Base-by-base conservation (phyloP, 208 protist species). In the Trichomonas tenax region DNA sequence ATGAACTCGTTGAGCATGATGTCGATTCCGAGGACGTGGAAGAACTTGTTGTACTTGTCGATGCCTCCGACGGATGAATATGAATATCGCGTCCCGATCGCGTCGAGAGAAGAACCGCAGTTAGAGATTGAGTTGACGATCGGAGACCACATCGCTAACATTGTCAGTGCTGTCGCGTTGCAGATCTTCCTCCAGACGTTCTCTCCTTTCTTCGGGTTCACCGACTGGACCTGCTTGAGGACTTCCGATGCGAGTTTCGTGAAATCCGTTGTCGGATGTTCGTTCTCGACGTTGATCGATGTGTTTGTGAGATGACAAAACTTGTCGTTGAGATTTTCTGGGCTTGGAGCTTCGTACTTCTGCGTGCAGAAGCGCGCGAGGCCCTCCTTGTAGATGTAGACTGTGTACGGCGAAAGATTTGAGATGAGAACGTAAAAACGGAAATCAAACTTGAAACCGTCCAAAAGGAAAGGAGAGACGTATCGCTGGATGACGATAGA, bases 401-500 rank as follows among this genome's bases (percentile, higher is more conserved):
- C 45, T 63, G 44, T 51, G 21, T 82, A 49, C 36, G 96, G 96
- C 0, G 46, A 82, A 36, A 96, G 41, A 10, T 38, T 58, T 23
- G 96, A 82, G 26, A 96, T 48, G 0, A 49, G 8, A n/a, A 86
- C 46, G 38, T 93, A 96, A 46, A 96, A 95, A 49, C 96, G 0
- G 89, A 97, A 96, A 82, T 97, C 97, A 63, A 97, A 96, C 88
- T 97, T 97, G 95, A 58, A 96, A n/a, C 97, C 97, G 21, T 97
- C 41, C 40, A 97, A 81, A 21, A 96, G 17, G 8, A 58, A 81
- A n/a, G 96, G 96, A 3, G 58, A 1, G 34, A 96, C 49, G 45
- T 96, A 96, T 51, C 44, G 48, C 15, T 93, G 86, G 2, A 93
- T 40, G 6, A 93, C 44, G 26, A 26, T 15, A 10, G 40, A 26